Conservation (phyloP, 805 yeast species). For the Yamadazyma endophytica region DNA sequence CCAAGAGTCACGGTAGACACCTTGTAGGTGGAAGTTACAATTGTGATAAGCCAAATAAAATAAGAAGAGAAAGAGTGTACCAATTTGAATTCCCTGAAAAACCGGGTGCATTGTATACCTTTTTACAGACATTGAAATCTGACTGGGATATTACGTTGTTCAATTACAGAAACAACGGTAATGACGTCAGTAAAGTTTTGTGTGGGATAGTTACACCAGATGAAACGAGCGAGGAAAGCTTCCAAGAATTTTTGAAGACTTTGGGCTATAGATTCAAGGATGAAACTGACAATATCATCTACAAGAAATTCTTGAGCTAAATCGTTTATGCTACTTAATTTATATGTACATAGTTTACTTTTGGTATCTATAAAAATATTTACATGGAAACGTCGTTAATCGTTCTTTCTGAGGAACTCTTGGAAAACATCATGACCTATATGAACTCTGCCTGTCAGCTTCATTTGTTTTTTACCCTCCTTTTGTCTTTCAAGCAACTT, state of each 20-base stretch:
- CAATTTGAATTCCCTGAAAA: slow-evolving; percentile 95
- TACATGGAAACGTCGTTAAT: slow-evolving; percentile 2
- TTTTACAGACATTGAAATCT: slow-evolving; percentile 64
- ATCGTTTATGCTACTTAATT: background rate
- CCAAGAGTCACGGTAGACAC: slow-evolving; percentile 94
- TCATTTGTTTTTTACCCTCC: slow-evolving; percentile 87
- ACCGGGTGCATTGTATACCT: slow-evolving; percentile 88
- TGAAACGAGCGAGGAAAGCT: slow-evolving; percentile 52
- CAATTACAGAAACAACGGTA: slow-evolving; percentile 96
- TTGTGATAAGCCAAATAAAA: slow-evolving; percentile 38
- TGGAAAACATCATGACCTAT: slow-evolving; percentile 87
- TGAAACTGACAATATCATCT: slow-evolving; percentile 84
- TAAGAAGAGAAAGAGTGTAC: slow-evolving; percentile 71
- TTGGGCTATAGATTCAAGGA: slow-evolving; percentile 76
- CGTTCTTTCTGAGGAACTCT: slow-evolving; percentile 56
- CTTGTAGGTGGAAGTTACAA: slow-evolving; percentile 73
- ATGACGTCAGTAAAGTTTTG: slow-evolving; percentile 87
- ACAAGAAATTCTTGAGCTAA: slow-evolving; percentile 61
- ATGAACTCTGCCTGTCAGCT: slow-evolving; percentile 70
- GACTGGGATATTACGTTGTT: slow-evolving; percentile 92
- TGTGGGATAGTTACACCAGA: slow-evolving; percentile 88
- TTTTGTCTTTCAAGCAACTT: slow-evolving; percentile 84
- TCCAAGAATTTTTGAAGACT: slow-evolving; percentile 62
- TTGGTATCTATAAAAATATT: slow-evolving; percentile 3
- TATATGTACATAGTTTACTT: background rate